Conservation (phyloP, 2,329 filamentous ascomycete genomes). For the Aureobasidium sp. region DNA sequence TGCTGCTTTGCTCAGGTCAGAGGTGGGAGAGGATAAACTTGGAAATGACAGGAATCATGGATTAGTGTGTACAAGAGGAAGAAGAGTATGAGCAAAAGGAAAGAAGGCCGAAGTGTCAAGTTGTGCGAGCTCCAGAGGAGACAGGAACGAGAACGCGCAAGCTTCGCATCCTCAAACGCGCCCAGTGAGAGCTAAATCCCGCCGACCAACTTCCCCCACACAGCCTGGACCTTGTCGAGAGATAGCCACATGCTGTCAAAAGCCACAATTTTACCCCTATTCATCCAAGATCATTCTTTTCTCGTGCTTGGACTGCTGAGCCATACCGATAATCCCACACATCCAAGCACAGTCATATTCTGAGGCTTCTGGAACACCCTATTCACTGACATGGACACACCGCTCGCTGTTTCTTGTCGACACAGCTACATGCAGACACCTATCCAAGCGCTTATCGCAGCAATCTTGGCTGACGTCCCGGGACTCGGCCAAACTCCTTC, state of each 20-base stretch:
- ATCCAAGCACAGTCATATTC: not conserved
- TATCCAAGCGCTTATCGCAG: not conserved
- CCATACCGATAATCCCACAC: not conserved
- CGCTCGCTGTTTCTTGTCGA: not conserved
- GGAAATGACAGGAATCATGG: not conserved
- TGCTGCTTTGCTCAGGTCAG: not conserved
- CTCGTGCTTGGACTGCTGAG: no score
- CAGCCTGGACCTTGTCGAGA: not conserved
- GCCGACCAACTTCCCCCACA: not conserved
- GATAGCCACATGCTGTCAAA: not conserved
- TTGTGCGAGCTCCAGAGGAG: not conserved
- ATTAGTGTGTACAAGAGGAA: not conserved
- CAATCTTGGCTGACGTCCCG: no score
- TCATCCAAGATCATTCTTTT: no score
- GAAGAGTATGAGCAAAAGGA: not conserved
- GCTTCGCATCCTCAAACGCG: not conserved
- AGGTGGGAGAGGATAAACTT: not conserved
- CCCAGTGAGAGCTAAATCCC: no score
- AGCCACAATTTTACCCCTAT: not conserved
- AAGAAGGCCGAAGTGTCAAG: no score
- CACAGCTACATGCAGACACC: not conserved
- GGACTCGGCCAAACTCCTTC: not conserved
- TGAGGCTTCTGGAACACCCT: not conserved
- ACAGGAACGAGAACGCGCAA: not conserved
- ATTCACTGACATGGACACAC: not conserved